Evolutionary conservation across 306 rosid species (phyloP).

Genomic region (Spatholobus suberectus): DNA sequence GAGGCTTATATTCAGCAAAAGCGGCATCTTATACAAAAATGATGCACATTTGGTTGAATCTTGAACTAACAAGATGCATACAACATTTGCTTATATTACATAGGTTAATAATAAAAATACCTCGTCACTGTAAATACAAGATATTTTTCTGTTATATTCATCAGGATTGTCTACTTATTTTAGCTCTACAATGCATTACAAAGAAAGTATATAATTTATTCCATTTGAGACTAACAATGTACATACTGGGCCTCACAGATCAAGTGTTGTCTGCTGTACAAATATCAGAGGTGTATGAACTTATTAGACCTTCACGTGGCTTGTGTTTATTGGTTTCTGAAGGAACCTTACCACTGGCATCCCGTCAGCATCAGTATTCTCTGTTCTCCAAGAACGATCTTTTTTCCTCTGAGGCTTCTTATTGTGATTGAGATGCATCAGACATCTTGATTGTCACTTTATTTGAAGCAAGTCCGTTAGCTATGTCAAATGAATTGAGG

Average conservation of each 20-base stretch:
- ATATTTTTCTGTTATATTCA: not conserved
- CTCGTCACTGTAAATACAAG: not conserved
- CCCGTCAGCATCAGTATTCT: conserved; percentile 65
- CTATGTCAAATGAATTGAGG: conserved; percentile 73
- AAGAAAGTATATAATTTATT: not conserved
- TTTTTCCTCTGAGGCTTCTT: conserved; percentile 70
- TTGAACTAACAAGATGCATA: not conserved
- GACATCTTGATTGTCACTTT: conserved; percentile 44
- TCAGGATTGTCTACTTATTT: not conserved
- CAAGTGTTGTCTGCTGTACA: not conserved
- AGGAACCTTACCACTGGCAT: conserved; percentile 62
- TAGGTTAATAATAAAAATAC: not conserved
- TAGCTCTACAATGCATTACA: not conserved
- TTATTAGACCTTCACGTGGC: conserved; percentile 38
- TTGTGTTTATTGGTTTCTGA: conserved; percentile 58
- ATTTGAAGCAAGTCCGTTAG: conserved; percentile 60
- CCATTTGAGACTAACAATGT: not conserved
- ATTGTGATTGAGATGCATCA: conserved; percentile 59
- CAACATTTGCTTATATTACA: not conserved
- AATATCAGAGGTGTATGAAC: not conserved
- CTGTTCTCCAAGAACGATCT: conserved; percentile 71
- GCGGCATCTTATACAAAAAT: not conserved
- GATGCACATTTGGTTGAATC: not conserved
- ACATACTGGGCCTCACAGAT: not conserved
- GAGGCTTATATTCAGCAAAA: not conserved